Evolutionary conservation across 2,329 filamentous ascomycete species (phyloP).

Genomic region (Penicillium sp.): DNA sequence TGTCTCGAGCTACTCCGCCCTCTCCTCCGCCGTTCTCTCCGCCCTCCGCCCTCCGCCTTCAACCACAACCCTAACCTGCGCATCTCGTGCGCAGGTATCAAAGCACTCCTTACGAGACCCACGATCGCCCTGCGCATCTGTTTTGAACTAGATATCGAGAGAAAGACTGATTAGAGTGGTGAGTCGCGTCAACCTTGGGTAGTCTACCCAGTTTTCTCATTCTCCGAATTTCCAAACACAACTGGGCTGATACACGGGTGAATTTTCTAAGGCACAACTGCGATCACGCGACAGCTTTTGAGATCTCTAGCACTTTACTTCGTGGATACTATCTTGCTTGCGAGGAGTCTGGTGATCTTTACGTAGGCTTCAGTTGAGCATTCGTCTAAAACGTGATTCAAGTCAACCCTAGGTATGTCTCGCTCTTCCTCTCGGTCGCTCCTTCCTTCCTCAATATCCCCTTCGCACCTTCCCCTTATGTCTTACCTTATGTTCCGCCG

Average conservation of each 20-base stretch:
- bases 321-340: not conserved
- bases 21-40: not conserved
- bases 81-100: not conserved
- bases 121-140: slow-evolving; percentile 22
- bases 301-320: slow-evolving; percentile 3
- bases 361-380: not conserved
- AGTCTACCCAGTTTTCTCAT: not conserved
- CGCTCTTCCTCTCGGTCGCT: not conserved
- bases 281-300: slow-evolving; percentile 10
- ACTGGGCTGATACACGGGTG: slow-evolving; percentile 6
- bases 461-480: not conserved
- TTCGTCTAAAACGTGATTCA: not conserved
- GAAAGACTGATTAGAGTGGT: slow-evolving; percentile 32
- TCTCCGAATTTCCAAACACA: not conserved
- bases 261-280: slow-evolving; percentile 1
- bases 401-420: slow-evolving; percentile 1
- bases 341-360: not conserved
- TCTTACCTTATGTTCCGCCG: not conserved
- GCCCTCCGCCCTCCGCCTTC: not conserved
- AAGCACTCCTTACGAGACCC: slow-evolving; percentile 25
- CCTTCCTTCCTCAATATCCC: not conserved
- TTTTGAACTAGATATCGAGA: slow-evolving; percentile 27
- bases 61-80: not conserved
- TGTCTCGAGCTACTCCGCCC: not conserved
- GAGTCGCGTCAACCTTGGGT: slow-evolving; percentile 20